Percentiles rank a stretch among this genome's conserved stretches.
These are phyloP conservation scores for Stagonosporopsis cucurbitacearum DNA, from an alignment of 2,329 filamentous ascomycete genomes.

Conservation along the genomic window DNA sequence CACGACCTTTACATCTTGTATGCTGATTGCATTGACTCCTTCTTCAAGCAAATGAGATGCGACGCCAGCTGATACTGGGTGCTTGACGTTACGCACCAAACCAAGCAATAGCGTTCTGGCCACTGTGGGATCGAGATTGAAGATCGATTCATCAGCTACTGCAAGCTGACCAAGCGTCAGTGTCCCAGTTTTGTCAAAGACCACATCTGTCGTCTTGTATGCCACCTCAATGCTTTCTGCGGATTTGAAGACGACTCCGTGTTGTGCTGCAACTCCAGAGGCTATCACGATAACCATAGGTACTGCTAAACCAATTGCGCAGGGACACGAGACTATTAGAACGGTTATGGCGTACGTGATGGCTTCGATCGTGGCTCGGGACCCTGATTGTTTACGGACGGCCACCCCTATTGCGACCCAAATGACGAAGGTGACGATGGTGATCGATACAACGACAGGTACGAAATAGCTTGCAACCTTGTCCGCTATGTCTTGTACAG, in stretches of 20 bases:
- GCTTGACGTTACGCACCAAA: slow-evolving; percentile 54
- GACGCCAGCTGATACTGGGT: slow-evolving; percentile 61
- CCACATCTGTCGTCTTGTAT: slow-evolving; percentile 66
- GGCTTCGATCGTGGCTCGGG: slow-evolving; percentile 63
- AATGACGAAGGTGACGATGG: slow-evolving; percentile 64
- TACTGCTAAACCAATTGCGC: slow-evolving; percentile 75
- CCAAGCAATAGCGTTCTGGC: slow-evolving; percentile 40
- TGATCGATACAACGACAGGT: slow-evolving; percentile 65
- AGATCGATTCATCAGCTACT: slow-evolving; percentile 42
- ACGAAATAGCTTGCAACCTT: slow-evolving; percentile 72
- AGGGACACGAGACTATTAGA: slow-evolving; percentile 78
- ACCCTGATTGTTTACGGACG: slow-evolving; percentile 45
- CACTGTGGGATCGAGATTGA: slow-evolving; percentile 10
- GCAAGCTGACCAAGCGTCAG: slow-evolving; percentile 65
- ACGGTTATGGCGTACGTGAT: slow-evolving; percentile 76
- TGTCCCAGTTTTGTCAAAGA: slow-evolving; percentile 84
- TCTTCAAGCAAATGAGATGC: slow-evolving; percentile 49
- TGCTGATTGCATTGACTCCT: background rate
- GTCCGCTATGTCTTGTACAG: slow-evolving; percentile 72
- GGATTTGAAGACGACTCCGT: slow-evolving; percentile 74
- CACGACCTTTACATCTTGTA: slow-evolving; percentile 43
- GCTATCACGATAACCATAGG: slow-evolving; percentile 80
- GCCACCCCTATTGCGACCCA: slow-evolving; percentile 68
- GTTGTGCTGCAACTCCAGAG: slow-evolving; percentile 68
- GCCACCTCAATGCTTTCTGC: slow-evolving; percentile 68